Evolutionary conservation across 148 eudicot species (phyloP).

Genomic region (Vaccinium vitisidaea): DNA sequence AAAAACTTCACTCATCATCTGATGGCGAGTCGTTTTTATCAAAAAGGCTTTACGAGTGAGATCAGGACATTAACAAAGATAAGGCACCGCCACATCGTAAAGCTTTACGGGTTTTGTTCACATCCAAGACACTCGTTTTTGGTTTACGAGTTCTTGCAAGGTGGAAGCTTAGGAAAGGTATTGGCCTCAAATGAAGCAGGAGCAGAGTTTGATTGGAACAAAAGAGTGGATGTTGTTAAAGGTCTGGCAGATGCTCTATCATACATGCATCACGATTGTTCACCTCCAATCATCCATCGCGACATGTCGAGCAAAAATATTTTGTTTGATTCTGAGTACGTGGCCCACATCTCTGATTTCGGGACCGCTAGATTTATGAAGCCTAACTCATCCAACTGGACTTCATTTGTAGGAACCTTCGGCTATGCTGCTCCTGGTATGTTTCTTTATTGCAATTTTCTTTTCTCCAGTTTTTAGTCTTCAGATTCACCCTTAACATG

Average conservation of each 20-base stretch:
- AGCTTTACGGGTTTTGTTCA: conserved; percentile 27
- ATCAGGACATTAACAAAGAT: conserved; percentile 17
- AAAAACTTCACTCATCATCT: conserved; percentile 17
- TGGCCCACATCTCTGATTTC: not conserved
- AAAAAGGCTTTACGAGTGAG: conserved; percentile 15
- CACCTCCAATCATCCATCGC: no score
- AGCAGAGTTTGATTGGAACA: conserved; percentile 7
- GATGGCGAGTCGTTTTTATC: not conserved
- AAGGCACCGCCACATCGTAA: conserved; percentile 20
- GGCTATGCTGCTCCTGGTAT: no score
- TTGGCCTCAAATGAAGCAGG: conserved; percentile 5
- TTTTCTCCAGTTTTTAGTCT: no score
- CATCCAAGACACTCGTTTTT: conserved; percentile 18
- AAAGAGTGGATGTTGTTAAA: conserved; percentile 20
- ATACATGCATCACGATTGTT: conserved; percentile 13
- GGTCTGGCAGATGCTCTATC: conserved; percentile 20
- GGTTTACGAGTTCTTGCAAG: conserved; percentile 30
- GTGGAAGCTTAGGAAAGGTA: conserved; percentile 17
- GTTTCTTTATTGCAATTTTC: no score
- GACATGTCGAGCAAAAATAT: no score
- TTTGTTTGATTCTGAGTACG: no score
- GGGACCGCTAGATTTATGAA: not conserved
- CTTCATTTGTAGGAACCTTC: not conserved
- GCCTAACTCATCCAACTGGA: not conserved
- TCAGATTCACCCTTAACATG: no score